Evolutionary conservation across 208 protist genomes (phyloP).

Genomic region (Acanthamoeba lenticulata): DNA sequence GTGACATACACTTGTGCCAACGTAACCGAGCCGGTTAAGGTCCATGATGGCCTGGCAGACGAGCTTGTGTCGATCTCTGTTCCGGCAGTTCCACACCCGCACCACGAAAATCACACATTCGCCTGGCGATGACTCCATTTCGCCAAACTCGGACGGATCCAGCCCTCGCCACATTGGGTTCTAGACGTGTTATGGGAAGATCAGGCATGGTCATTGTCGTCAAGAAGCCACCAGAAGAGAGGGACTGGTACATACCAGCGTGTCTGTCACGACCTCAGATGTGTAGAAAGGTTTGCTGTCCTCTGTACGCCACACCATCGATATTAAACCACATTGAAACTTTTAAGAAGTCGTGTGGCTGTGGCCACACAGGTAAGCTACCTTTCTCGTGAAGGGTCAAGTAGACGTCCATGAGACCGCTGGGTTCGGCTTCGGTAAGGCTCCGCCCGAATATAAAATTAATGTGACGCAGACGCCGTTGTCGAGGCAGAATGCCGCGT

Average conservation of each 20-base stretch:
- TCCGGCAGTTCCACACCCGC: slow-evolving; percentile 56
- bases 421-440: not conserved
- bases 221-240: not conserved
- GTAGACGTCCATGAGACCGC: slow-evolving; percentile 51
- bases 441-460: slow-evolving; percentile 50
- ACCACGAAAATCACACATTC: slow-evolving; percentile 67
- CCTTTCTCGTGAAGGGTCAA: slow-evolving; percentile 65
- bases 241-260: not conserved
- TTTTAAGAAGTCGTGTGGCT: not conserved
- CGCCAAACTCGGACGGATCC: not conserved
- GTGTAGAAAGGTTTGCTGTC: slow-evolving; percentile 69
- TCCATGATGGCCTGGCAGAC: slow-evolving; percentile 59
- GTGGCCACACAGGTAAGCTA: not conserved
- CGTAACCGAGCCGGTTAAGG: slow-evolving; percentile 50
- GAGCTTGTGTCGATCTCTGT: slow-evolving; percentile 46
- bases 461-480: slow-evolving; percentile 59
- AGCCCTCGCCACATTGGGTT: slow-evolving; percentile 61
- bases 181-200: not conserved
- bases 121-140: slow-evolving; percentile 53
- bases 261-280: slow-evolving; percentile 23
- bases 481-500: slow-evolving; percentile 63
- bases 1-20: slow-evolving; percentile 31
- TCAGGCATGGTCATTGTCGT: not conserved
- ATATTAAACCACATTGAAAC: not conserved
- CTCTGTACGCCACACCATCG: not conserved